Percentiles rank a stretch among this genome's conserved stretches.
phyloP scores from a whole-genome alignment of 2,329 filamentous ascomycete species.

The Albifimbria verrucaria region DNA sequence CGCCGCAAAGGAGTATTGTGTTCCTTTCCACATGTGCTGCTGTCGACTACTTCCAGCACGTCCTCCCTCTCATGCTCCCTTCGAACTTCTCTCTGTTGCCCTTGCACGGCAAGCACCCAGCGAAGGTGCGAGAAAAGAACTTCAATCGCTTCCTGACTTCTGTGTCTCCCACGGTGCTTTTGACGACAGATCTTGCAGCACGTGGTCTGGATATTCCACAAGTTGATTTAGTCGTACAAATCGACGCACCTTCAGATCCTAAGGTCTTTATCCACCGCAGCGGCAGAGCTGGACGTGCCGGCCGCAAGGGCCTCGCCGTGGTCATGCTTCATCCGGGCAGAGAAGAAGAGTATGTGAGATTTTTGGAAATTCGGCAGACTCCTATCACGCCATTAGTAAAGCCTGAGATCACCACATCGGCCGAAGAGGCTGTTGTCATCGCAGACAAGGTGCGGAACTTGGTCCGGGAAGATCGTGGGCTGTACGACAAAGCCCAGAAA shows the following conservation, averaged over 20 bases:
- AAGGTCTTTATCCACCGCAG: conserved; percentile 95
- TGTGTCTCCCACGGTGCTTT: conserved; percentile 71
- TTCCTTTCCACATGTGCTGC: conserved; percentile 93
- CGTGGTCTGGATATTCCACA: conserved; percentile 88
- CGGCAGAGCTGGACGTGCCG: conserved; percentile 85
- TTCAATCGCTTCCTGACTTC: conserved; percentile 77
- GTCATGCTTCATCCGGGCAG: conserved; percentile 80
- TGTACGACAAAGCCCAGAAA: conserved; percentile 85
- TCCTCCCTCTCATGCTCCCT: conserved; percentile 72
- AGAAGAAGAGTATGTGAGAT: conserved; percentile 87
- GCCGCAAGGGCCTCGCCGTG: conserved; percentile 78
- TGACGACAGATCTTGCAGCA: conserved; percentile 91
- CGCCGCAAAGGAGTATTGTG: conserved; percentile 80
- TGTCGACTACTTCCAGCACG: conserved; percentile 88
- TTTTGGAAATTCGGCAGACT: conserved; percentile 82
- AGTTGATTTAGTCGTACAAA: conserved; percentile 85
- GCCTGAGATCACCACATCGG: conserved; percentile 54
- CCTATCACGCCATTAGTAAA: conserved; percentile 65
- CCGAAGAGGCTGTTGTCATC: conserved; percentile 55
- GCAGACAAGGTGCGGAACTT: conserved; percentile 60
- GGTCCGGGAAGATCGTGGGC: conserved; percentile 47
- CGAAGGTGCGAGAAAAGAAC: conserved; percentile 84
- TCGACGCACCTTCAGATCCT: conserved; percentile 79
- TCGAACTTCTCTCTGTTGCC: conserved; percentile 68
- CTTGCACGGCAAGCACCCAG: conserved; percentile 87